Conservation (phyloP, 2,329 filamentous ascomycete genomes). For the Neonectria coccinea region DNA sequence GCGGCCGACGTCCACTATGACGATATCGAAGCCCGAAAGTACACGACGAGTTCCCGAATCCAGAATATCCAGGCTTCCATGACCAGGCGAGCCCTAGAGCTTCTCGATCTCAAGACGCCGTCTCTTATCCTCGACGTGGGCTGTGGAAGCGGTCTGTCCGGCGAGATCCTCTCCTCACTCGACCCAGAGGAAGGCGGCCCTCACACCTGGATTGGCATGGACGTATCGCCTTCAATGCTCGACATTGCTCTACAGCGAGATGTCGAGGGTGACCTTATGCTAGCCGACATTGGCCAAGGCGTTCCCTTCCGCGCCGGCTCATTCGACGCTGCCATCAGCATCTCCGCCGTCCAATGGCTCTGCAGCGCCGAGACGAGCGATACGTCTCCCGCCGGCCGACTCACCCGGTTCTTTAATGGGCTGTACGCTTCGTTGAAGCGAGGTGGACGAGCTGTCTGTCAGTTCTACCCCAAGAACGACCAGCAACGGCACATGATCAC, state of each 20-base stretch:
- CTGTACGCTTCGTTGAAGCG: constrained; percentile 86
- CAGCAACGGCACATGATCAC: constrained; percentile 93
- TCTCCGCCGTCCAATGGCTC: constrained; percentile 97
- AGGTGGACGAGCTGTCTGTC: constrained; percentile 91
- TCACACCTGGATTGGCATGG: constrained; percentile 97
- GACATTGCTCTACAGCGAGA: constrained; percentile 92
- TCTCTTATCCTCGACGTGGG: constrained; percentile 96
- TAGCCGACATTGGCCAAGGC: constrained; percentile 95
- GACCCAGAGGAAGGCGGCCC: constrained; percentile 79
- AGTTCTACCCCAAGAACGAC: constrained; percentile 98
- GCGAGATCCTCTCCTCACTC: constrained; percentile 88
- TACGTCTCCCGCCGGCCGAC: constrained; percentile 80
- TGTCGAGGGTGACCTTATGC: constrained; percentile 91
- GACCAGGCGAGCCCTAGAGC: constrained; percentile 92
- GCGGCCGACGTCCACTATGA: constrained; percentile 98
- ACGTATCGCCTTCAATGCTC: constrained; percentile 96
- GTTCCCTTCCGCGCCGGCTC: constrained; percentile 91
- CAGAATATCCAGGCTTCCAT: constrained; percentile 95
- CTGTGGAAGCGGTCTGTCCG: constrained; percentile 93
- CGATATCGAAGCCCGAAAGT: constrained; percentile 94
- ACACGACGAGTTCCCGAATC: constrained; percentile 95
- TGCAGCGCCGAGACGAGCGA: constrained; percentile 94
- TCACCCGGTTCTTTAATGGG: constrained; percentile 91
- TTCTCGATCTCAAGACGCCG: constrained; percentile 82
- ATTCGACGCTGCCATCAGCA: constrained; percentile 95